phyloP scores from a whole-genome alignment of 192 early-diverging fungal species.

The Coemansia sp. region DNA sequence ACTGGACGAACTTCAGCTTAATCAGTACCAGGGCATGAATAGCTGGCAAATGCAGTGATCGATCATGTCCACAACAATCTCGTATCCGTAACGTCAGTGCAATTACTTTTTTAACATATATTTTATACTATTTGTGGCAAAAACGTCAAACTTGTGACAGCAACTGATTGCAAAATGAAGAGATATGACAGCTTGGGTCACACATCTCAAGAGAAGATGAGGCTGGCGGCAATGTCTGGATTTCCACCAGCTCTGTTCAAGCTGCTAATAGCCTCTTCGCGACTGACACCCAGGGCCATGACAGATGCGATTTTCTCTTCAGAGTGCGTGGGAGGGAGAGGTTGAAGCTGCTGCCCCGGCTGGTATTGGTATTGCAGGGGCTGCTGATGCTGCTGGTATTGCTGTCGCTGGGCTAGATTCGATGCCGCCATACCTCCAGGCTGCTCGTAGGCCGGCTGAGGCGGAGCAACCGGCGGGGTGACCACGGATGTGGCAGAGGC shows the following conservation, averaged over 20 bases:
- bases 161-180: not conserved
- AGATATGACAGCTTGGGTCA: not conserved
- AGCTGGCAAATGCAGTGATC: constrained; percentile 34
- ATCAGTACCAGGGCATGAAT: constrained; percentile 33
- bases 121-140: not conserved
- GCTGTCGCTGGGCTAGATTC: constrained; percentile 16
- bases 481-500: constrained; percentile 5
- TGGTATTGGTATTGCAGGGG: constrained; percentile 16
- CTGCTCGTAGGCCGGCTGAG: not conserved
- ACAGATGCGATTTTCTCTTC: constrained; percentile 75
- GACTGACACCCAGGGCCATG: constrained; percentile 76
- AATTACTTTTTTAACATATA: too few relatives aligned
- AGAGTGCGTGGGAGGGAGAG: constrained; percentile 36
- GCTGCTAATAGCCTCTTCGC: constrained; percentile 77
- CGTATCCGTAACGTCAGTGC: too few relatives aligned
- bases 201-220: constrained; percentile 67
- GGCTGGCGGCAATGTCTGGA: constrained; percentile 81
- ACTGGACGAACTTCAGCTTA: constrained; percentile 39
- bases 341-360: constrained; percentile 10
- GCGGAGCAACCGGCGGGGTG: constrained; percentile 17
- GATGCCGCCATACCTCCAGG: constrained; percentile 8
- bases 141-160: not conserved
- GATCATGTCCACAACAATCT: not conserved
- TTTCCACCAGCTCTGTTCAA: constrained; percentile 83
- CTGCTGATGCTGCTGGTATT: constrained; percentile 26